Evolutionary conservation across 805 yeast genomes (phyloP).

Genomic region (Clavispora phyllophila): DNA sequence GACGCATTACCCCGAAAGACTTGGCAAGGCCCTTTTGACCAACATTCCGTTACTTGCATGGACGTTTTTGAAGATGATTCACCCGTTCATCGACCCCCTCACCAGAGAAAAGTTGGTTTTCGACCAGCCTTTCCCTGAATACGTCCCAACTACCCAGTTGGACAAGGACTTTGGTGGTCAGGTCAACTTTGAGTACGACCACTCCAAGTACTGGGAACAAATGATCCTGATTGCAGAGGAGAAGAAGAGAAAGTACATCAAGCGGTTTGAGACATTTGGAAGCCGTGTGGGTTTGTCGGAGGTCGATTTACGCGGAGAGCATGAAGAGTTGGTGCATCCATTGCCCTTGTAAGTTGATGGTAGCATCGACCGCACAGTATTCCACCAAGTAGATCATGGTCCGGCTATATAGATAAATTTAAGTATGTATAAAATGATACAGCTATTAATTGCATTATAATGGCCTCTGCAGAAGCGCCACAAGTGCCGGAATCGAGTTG

Average conservation of each 20-base stretch:
- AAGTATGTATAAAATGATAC: no score
- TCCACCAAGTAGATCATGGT: no score
- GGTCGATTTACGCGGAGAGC: constrained; percentile 57
- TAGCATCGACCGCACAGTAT: no score
- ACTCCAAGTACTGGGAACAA: constrained; percentile 72
- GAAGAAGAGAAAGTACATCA: constrained; percentile 59
- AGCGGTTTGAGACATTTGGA: constrained; percentile 70
- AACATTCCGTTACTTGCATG: constrained; percentile 94
- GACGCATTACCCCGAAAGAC: constrained; percentile 95
- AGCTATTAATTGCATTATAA: neutral
- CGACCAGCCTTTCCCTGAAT: constrained; percentile 81
- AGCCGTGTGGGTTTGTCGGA: constrained; percentile 75
- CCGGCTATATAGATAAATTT: neutral
- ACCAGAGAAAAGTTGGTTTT: constrained; percentile 91
- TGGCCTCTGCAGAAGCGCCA: no score
- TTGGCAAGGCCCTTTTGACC: constrained; percentile 87
- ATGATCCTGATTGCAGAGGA: constrained; percentile 55
- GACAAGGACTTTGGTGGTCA: constrained; percentile 83
- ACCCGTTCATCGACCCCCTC: constrained; percentile 94
- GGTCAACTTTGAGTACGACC: constrained; percentile 79
- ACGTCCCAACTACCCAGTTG: constrained; percentile 76
- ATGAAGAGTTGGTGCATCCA: constrained; percentile 26
- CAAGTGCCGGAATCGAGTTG: no score
- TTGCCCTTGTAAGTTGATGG: neutral
- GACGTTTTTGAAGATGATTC: constrained; percentile 85